Evolutionary conservation across 2,329 filamentous ascomycete species (phyloP).

Genomic region (Aspergillus sp.): DNA sequence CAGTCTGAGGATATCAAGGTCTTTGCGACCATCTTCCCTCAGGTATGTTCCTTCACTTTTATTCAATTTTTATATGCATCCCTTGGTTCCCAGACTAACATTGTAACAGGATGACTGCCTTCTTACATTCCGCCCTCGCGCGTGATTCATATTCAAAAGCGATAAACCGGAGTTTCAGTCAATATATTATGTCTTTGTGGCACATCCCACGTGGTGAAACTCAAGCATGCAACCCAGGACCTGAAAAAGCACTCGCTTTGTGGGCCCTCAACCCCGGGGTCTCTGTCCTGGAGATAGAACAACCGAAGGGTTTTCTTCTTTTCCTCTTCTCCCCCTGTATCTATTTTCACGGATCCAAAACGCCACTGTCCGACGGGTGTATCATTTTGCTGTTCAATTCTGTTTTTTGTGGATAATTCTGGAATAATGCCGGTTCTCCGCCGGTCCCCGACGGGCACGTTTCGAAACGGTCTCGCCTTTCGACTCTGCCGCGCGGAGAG

Average conservation of each 20-base stretch:
- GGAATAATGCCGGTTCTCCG: not conserved
- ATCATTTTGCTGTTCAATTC: constrained; percentile 8
- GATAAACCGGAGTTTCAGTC: constrained; percentile 1
- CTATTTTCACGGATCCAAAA: constrained; percentile 9
- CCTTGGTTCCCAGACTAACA: constrained; percentile 18
- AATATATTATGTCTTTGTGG: not conserved
- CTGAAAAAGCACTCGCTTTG: constrained; percentile 6
- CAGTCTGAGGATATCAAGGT: constrained; percentile 93
- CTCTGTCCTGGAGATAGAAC: constrained; percentile 28
- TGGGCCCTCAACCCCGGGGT: constrained; percentile 9
- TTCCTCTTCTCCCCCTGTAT: constrained; percentile 16
- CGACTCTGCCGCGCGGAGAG: not conserved
- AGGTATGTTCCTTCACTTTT: constrained; percentile 53
- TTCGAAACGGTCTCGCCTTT: not conserved
- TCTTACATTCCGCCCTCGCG: constrained; percentile 63
- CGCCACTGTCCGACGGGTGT: not conserved
- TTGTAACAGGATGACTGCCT: constrained; percentile 73
- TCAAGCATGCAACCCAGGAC: not conserved
- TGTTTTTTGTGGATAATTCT: constrained; percentile 9
- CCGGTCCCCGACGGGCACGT: not conserved
- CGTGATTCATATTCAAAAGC: constrained; percentile 22
- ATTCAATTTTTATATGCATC: not conserved
- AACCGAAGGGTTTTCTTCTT: constrained; percentile 11
- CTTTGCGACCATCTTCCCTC: constrained; percentile 96
- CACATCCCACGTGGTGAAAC: not conserved